These are phyloP conservation scores for Alternaria ventricosa DNA, from an alignment of 2,329 filamentous ascomycete genomes.

Conservation along the genomic window DNA sequence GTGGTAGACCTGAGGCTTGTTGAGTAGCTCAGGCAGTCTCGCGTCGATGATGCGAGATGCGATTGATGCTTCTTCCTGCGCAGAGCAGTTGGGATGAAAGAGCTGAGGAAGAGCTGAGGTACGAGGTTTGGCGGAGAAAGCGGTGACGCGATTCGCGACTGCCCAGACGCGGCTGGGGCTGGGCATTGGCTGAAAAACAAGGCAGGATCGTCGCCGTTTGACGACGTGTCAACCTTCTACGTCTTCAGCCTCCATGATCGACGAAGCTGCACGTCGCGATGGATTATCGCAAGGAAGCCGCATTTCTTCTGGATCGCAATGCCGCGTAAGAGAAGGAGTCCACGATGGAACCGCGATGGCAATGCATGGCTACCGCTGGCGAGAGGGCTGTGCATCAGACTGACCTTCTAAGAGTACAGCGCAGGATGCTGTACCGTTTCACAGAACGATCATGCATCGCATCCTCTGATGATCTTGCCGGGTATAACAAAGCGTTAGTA, in stretches of 20 bases:
- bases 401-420: neutral
- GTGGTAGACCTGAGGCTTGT: neutral
- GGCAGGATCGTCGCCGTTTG: conserved; percentile 1
- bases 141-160: conserved; percentile 6
- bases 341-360: neutral
- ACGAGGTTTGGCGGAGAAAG: neutral
- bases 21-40: neutral
- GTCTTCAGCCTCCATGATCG: neutral
- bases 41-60: neutral
- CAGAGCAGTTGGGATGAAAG: conserved; percentile 1
- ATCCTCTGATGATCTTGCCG: neutral
- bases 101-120: conserved; percentile 6
- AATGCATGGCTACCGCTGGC: neutral
- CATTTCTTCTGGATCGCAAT: neutral
- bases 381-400: neutral
- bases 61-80: neutral
- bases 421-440: neutral
- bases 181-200: neutral
- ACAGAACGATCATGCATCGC: neutral
- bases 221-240: neutral
- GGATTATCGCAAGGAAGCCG: rapidly evolving
- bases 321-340: neutral
- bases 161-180: conserved; percentile 9
- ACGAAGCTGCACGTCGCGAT: neutral
- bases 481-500: rapidly evolving